Evolutionary conservation across 2,329 filamentous ascomycete genomes (phyloP).

Genomic region (Pseudovirgaria hyperparasitica): DNA sequence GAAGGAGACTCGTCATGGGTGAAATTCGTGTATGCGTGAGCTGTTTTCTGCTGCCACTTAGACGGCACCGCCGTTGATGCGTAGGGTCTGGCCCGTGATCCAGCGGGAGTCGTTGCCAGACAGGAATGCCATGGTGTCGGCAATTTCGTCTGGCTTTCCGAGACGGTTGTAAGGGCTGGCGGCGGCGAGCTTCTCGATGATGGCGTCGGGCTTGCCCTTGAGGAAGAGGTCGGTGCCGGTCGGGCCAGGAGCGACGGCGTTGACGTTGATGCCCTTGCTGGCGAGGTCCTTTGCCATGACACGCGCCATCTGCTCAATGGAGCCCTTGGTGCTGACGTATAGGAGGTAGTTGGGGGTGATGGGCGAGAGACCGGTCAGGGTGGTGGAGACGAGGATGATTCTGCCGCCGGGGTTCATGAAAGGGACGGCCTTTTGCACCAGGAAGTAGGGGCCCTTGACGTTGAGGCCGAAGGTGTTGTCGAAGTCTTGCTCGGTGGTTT

Average conservation of each 20-base stretch:
- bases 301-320: conserved; percentile 46
- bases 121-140: conserved; percentile 11
- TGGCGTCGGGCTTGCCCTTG: conserved; percentile 22
- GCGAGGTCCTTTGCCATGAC: conserved; percentile 44
- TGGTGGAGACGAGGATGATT: conserved; percentile 42
- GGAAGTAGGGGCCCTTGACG: conserved; percentile 45
- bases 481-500: conserved; percentile 38
- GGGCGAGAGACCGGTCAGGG: too few relatives aligned
- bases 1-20: too few relatives aligned
- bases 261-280: conserved; percentile 37
- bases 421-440: conserved; percentile 24
- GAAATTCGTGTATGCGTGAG: too few relatives aligned
- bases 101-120: conserved; percentile 9
- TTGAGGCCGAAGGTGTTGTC: conserved; percentile 39
- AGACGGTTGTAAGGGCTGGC: conserved; percentile 11
- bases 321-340: conserved; percentile 45
- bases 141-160: conserved; percentile 15
- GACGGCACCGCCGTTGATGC: conserved; percentile 15
- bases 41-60: too few relatives aligned
- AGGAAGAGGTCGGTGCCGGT: conserved; percentile 43
- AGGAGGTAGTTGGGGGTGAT: conserved; percentile 12
- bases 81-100: conserved; percentile 17
- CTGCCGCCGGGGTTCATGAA: too few relatives aligned
- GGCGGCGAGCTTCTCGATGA: conserved; percentile 11
- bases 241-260: conserved; percentile 40